phyloP scores from a whole-genome alignment of 768 basidiomycete species.

The Steccherinum ochraceum region DNA sequence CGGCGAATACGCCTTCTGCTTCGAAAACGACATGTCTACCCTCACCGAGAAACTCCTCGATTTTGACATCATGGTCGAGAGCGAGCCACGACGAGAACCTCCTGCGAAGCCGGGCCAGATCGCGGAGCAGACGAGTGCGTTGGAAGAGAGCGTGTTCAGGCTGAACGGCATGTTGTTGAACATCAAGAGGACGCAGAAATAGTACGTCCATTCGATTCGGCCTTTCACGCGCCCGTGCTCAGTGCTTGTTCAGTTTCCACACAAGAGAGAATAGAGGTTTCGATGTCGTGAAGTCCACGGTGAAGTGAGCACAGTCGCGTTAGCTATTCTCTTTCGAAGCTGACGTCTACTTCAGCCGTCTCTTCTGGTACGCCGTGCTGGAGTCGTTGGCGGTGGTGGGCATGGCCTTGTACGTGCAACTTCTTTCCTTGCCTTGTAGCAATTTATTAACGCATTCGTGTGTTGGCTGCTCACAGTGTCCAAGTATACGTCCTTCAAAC shows the following conservation, averaged over 20 bases:
- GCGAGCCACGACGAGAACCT: slow-evolving; percentile 85
- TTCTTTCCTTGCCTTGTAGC: neutral
- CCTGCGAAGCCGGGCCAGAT: slow-evolving; percentile 87
- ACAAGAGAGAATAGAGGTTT: slow-evolving; percentile 94
- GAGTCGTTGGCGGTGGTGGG: slow-evolving; percentile 73
- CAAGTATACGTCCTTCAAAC: slow-evolving; percentile 93
- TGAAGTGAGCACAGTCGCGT: slow-evolving; percentile 46
- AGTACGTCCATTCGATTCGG: slow-evolving; percentile 45
- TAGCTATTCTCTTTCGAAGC: neutral
- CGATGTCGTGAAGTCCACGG: slow-evolving; percentile 84
- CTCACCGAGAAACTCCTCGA: slow-evolving; percentile 92
- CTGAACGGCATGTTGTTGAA: slow-evolving; percentile 81
- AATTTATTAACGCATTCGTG: no score
- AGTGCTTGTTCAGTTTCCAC: slow-evolving; percentile 60
- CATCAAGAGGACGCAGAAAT: slow-evolving; percentile 90
- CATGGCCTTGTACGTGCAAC: slow-evolving; percentile 78
- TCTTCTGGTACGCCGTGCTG: slow-evolving; percentile 91
- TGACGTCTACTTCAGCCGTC: slow-evolving; percentile 42
- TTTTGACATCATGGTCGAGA: slow-evolving; percentile 98
- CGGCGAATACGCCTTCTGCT: slow-evolving; percentile 94
- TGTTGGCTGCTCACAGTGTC: slow-evolving; percentile 43
- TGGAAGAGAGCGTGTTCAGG: slow-evolving; percentile 95
- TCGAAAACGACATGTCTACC: slow-evolving; percentile 96
- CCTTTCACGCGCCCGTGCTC: neutral
- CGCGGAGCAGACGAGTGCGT: slow-evolving; percentile 83